A percentile compares a stretch with the other conserved stretches of the same genome.
Conservation (phyloP, 1,139 yeast species). For the Nematodospora anomalae region DNA sequence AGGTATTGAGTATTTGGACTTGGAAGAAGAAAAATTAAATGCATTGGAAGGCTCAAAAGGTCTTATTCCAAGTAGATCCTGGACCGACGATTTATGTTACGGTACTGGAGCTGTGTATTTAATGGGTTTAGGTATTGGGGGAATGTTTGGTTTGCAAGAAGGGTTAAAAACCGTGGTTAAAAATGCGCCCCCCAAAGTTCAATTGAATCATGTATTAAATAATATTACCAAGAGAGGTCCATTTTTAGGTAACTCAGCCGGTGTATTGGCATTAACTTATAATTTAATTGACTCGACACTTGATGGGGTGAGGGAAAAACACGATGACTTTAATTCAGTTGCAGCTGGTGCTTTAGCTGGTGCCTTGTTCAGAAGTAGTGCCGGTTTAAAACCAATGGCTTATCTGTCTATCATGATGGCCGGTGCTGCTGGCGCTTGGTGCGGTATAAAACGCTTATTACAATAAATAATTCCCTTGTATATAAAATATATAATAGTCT, state of each 20-base stretch:
- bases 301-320: constrained; percentile 82
- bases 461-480: constrained; percentile 18
- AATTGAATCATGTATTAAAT: constrained; percentile 85
- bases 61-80: constrained; percentile 88
- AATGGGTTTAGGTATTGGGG: constrained; percentile 78
- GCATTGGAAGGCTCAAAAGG: constrained; percentile 86
- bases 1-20: constrained; percentile 85
- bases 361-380: constrained; percentile 83
- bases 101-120: constrained; percentile 96
- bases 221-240: constrained; percentile 96
- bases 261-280: constrained; percentile 87
- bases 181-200: constrained; percentile 70
- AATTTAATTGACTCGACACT: constrained; percentile 79
- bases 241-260: constrained; percentile 90
- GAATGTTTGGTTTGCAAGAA: constrained; percentile 82
- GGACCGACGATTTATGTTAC: constrained; percentile 96
- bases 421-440: constrained; percentile 90
- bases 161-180: constrained; percentile 78
- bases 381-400: constrained; percentile 85
- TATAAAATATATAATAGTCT: constrained; percentile 5
- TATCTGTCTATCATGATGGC: constrained; percentile 85
- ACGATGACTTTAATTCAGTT: constrained; percentile 80
- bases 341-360: constrained; percentile 93
- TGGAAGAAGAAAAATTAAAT: constrained; percentile 76
- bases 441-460: constrained; percentile 66